Base-by-base conservation (phyloP, 768 basidiomycete species). In the Rhodosporidiobolus sp. region DNA sequence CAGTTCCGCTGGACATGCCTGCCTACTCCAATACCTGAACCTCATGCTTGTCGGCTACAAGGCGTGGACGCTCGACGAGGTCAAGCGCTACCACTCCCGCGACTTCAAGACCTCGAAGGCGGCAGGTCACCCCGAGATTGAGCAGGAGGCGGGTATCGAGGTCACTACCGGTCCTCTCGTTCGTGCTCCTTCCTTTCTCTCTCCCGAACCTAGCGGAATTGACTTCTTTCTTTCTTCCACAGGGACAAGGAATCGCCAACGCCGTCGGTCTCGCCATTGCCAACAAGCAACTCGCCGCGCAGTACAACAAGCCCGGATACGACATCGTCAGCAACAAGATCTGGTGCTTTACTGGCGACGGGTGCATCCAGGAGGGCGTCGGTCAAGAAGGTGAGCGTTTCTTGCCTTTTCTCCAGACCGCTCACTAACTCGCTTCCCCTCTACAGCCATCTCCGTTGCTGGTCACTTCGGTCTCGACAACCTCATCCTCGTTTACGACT, bases 281-380 rank as follows among this genome's bases (percentile, higher is more conserved):
- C 30, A 89, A 93, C 82, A 89, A 90, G 49, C 94, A 96, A 80
- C 83, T 94, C 66, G 90, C 84, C 50, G 91, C 92, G 30, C 83
- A 87, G 48, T 95, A 87, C 84, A 95, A 95, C 86, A 90, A 88
- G 80, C 87, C 90, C 45, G 86, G 86, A 16, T 93, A 90, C 79
- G 83, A 90, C 55, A 50, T 75, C 26, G 54, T 75, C 74, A 57
- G 57, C 74, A 75, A 72, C 66, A 65, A 53, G 58, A 72, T 66
- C 65, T 96, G 91, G 80, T 91, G 89, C 58, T 94, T 95, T 84
- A 85, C 87, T 69, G 94, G 94, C 77, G 94, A 96, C 82, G 94
- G 94, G 54, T 96, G 94, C 83, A 85, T 96, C 58, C 94, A 94
- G 89, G 94, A 96, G 82, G 94, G 94, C 84, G 88, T 96, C 76